Conservation (phyloP, 1,139 yeast genomes). For the Pichia sp. region DNA sequence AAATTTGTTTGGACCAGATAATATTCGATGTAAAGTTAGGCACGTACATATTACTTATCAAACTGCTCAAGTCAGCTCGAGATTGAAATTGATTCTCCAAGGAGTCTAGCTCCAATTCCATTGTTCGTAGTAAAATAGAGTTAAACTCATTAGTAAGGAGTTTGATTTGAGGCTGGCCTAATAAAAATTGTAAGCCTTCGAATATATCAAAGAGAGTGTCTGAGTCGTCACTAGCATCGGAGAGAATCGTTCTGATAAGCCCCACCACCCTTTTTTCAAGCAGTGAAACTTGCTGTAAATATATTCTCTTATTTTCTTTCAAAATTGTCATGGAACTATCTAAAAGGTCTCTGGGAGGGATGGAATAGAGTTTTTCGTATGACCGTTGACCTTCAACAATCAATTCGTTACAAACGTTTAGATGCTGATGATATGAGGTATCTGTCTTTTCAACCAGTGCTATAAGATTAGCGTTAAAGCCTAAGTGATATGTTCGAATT, state of each 20-base stretch:
- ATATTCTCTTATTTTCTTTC: conserved; percentile 26
- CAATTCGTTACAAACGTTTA: too few species aligned
- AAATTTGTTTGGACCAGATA: conserved; percentile 45
- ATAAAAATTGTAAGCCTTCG: conserved; percentile 39
- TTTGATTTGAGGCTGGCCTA: conserved; percentile 44
- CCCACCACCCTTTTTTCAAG: conserved; percentile 41
- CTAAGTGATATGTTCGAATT: conserved; percentile 52
- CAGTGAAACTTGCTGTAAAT: conserved; percentile 35
- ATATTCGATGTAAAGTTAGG: conserved; percentile 42
- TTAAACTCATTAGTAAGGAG: conserved; percentile 53
- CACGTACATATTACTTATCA: conserved; percentile 35
- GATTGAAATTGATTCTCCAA: conserved; percentile 35
- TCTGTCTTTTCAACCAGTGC: too few species aligned
- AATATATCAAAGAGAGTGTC: conserved; percentile 46
- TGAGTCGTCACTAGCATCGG: conserved; percentile 31
- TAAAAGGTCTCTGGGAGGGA: too few species aligned
- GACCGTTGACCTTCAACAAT: too few species aligned
- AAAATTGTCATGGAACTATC: too few species aligned
- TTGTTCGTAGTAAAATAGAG: conserved; percentile 37
- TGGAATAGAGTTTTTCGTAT: too few species aligned
- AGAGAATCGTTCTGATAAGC: conserved; percentile 33
- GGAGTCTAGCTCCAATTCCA: conserved; percentile 37
- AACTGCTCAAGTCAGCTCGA: conserved; percentile 29
- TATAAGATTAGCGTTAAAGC: too few species aligned
- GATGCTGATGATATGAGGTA: too few species aligned